Base-by-base conservation (phyloP, 306 rosid species). In the Macrotyloma uniflorum region DNA sequence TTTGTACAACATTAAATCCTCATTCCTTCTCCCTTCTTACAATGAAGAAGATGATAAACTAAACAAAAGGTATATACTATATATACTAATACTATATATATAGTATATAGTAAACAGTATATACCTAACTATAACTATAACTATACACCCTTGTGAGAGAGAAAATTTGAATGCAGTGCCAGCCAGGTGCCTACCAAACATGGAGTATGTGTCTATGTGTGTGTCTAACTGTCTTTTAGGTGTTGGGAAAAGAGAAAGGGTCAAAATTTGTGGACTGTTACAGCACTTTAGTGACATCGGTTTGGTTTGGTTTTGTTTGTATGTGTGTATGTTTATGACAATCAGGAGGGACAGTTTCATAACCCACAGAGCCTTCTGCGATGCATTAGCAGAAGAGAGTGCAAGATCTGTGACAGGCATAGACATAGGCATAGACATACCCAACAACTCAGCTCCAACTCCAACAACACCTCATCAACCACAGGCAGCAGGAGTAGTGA, bases 361-460 rank as follows among this genome's bases (percentile, higher is more conserved):
- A 84, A 93, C 99, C 15, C 99, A 95, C 87, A 91, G 99, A 93
- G 99, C 99, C 5, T 95, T 95, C 84, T 95, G 99, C 83, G 97
- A 95, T 84, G 98, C 97, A 59, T 82, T 95, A 43, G 97, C 96
- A 75, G 96, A 93, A 54, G 99, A 95, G 77, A 91, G 89, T 86
- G 98, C 89, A 64, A 88, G 94, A 87, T 82, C 85, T 3, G 55
- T 67, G 19, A 45, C 84, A 54, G 26, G 14, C 43, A 79, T 20
- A 26, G 15, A 18, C 35, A 57, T 26, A 10, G 62, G n/a, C 32
- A 54, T 22, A 23, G n/a, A 14, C 30, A 53, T 53, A 23, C 8
- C 13, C 47, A 63, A 33, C 69, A 63, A 63, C 67, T 13, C 42
- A 30, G 9, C 19, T 4, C 77, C 61, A 30, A 16, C 36, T 1